Conservation (phyloP, 1,284 basidiomycete species). For the Puccinia coronata region DNA sequence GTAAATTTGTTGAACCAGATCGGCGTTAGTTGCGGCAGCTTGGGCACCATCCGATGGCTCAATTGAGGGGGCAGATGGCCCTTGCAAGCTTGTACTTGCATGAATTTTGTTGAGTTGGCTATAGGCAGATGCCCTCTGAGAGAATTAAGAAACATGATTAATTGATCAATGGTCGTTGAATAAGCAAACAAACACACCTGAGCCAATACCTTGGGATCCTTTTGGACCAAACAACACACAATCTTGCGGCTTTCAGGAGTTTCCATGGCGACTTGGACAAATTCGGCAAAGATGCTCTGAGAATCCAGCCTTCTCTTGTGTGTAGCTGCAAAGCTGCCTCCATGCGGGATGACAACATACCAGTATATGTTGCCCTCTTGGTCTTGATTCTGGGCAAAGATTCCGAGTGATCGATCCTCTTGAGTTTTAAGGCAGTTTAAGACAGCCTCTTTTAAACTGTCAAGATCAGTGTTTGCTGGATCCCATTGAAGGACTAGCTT, state of each 20-base stretch:
- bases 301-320: not conserved
- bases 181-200: not conserved
- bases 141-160: too few species aligned
- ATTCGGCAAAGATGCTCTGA: not conserved
- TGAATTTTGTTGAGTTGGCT: too few species aligned
- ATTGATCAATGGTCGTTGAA: too few species aligned
- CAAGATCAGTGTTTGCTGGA: not conserved
- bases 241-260: not conserved
- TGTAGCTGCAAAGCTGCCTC: not conserved
- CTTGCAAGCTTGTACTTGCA: too few species aligned
- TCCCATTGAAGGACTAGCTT: not conserved
- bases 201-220: not conserved
- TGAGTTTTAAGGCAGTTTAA: not conserved
- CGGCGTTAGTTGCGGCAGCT: not conserved
- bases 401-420: not conserved
- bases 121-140: too few species aligned
- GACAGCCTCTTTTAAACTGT: not conserved
- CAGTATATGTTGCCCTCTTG: not conserved
- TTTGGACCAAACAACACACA: not conserved
- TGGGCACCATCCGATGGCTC: not conserved
- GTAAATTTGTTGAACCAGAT: not conserved
- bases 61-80: too few species aligned
- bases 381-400: slow-evolving; percentile 3
- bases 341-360: not conserved
- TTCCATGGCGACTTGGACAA: not conserved